phyloP scores from a whole-genome alignment of 2,329 filamentous ascomycete species.

The Phaeosphaeriaceae sp. region DNA sequence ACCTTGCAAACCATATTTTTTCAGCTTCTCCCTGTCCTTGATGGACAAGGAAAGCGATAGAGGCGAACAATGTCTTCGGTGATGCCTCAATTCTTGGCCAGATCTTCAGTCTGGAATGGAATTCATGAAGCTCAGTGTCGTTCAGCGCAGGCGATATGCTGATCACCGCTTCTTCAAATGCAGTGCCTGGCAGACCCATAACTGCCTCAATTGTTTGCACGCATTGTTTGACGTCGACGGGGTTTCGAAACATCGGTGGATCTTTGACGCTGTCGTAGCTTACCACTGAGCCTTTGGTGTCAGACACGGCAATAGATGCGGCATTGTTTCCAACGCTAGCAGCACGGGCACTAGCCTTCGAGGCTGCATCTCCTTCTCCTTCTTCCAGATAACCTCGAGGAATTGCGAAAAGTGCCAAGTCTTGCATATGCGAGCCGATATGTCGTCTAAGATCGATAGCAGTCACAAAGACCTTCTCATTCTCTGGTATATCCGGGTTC shows the following conservation, averaged over 20 bases:
- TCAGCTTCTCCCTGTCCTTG: neutral
- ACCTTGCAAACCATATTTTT: neutral
- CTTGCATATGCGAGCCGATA: conserved; percentile 21
- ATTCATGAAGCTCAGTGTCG: neutral
- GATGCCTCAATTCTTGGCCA: neutral
- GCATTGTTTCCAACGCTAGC: neutral
- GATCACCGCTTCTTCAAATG: neutral
- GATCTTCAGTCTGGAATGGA: neutral
- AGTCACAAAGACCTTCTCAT: conserved; percentile 12
- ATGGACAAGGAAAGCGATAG: neutral
- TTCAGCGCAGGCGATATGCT: neutral
- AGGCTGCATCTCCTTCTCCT: neutral
- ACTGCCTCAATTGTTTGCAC: neutral
- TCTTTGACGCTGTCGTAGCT: neutral
- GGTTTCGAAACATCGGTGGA: too few relatives aligned
- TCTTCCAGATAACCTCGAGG: conserved; percentile 13
- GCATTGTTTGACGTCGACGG: neutral
- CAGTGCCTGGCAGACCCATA: neutral
- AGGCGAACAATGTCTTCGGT: neutral
- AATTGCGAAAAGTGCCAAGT: conserved; percentile 23
- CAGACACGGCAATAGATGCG: neutral
- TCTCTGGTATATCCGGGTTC: conserved; percentile 8
- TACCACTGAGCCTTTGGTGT: neutral
- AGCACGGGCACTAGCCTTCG: neutral
- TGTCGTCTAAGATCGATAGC: conserved; percentile 17